Conservation (phyloP, 495 filamentous ascomycete genomes). For the Hypoxylon lienhwacheense region DNA sequence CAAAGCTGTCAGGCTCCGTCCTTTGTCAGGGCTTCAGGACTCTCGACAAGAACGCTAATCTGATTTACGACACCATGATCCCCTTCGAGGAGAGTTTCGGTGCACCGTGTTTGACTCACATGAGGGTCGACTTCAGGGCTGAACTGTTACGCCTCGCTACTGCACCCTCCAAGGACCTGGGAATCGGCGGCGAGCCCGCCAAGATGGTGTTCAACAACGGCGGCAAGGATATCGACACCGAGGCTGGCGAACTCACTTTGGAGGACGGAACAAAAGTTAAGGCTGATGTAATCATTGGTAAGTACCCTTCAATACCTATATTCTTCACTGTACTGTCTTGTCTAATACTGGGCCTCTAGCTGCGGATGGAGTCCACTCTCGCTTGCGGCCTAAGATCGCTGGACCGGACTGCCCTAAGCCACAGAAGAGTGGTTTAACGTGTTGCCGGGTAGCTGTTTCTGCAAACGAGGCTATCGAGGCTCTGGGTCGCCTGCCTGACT, state of each 20-base stretch:
- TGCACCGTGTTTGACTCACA: slow-evolving; percentile 45
- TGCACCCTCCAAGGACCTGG: slow-evolving; percentile 34
- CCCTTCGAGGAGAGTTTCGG: slow-evolving; percentile 43
- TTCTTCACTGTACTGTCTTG: neutral
- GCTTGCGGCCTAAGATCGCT: slow-evolving; percentile 43
- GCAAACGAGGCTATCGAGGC: slow-evolving; percentile 45
- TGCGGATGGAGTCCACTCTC: slow-evolving; percentile 56
- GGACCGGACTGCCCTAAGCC: slow-evolving; percentile 42
- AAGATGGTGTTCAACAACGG: slow-evolving; percentile 35
- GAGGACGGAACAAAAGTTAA: slow-evolving; percentile 39
- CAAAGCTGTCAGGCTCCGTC: slow-evolving; percentile 19
- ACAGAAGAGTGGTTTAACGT: slow-evolving; percentile 53
- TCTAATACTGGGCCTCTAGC: slow-evolving; percentile 13
- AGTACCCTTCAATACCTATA: neutral
- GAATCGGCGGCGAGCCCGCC: slow-evolving; percentile 33
- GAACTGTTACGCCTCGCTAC: slow-evolving; percentile 41
- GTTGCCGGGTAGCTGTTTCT: slow-evolving; percentile 55
- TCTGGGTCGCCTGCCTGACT: slow-evolving; percentile 35
- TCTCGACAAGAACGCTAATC: slow-evolving; percentile 34
- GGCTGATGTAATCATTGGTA: slow-evolving; percentile 52
- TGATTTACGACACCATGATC: slow-evolving; percentile 37
- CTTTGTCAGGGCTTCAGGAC: slow-evolving; percentile 20
- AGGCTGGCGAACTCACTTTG: slow-evolving; percentile 41
- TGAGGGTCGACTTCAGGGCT: slow-evolving; percentile 49
- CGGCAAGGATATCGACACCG: slow-evolving; percentile 44